Conservation (phyloP, 352 stramenopile species). For the Globisporangium heterothallicum region DNA sequence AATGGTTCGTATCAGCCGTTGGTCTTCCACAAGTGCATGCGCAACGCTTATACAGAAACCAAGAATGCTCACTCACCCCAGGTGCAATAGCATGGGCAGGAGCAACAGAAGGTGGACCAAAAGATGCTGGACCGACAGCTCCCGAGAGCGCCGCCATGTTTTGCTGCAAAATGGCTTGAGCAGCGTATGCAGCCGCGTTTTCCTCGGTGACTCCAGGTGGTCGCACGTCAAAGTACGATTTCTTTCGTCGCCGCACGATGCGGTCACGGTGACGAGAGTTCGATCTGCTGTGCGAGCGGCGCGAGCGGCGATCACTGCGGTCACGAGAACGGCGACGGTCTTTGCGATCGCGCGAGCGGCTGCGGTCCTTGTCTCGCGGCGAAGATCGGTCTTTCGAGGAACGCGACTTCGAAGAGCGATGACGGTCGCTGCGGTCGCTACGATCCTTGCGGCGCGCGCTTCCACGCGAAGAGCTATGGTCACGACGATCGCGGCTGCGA, state of each 20-base stretch:
- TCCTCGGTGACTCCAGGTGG: constrained; percentile 77
- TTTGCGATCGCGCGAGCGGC: constrained; percentile 17
- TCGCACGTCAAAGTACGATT: constrained; percentile 82
- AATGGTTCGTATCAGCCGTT: constrained; percentile 28
- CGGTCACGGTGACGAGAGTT: constrained; percentile 31
- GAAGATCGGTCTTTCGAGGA: constrained; percentile 14
- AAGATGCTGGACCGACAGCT: constrained; percentile 56
- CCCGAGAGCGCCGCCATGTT: constrained; percentile 71
- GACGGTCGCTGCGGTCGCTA: constrained; percentile 19
- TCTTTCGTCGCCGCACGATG: constrained; percentile 52
- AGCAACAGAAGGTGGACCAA: constrained; percentile 29
- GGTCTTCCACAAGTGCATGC: constrained; percentile 3
- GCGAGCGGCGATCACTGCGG: constrained; percentile 24
- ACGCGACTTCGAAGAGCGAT: constrained; percentile 29
- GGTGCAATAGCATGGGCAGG: constrained; percentile 9
- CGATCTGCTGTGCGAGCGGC: constrained; percentile 33
- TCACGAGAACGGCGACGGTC: constrained; percentile 33
- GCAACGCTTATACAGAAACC: constrained; percentile 2
- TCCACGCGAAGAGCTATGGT: constrained; percentile 39
- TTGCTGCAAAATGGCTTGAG: constrained; percentile 81
- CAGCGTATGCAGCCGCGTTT: constrained; percentile 75
- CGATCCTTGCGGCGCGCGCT: constrained; percentile 27
- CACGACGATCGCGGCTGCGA: constrained; percentile 11
- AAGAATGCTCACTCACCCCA: constrained; percentile 11
- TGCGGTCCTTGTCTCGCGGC: constrained; percentile 7